Percentiles rank a stretch among this genome's conserved stretches.
These are phyloP conservation scores for Pseudozyma hubeiensis DNA, from an alignment of 1,284 basidiomycete species.

Conservation along the genomic window DNA sequence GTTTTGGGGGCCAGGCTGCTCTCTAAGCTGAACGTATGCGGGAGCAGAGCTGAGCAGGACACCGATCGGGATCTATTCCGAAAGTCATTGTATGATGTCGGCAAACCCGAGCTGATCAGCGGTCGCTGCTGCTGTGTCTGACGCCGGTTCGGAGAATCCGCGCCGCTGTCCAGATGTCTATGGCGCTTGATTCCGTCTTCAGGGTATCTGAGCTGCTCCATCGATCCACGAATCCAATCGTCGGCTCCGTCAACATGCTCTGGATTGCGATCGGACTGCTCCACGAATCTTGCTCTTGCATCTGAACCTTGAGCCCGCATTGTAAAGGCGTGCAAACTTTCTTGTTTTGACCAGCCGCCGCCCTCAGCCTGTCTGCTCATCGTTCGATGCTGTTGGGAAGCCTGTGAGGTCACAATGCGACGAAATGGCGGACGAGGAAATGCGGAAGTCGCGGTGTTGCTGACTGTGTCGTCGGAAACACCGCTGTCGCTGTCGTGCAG, in stretches of 20 bases:
- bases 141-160: background rate
- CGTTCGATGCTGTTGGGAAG: too few species aligned
- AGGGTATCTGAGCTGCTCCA: slow-evolving; percentile 16
- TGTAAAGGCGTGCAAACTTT: too few species aligned
- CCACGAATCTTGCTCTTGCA: too few species aligned
- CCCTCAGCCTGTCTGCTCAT: too few species aligned
- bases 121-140: slow-evolving; percentile 9
- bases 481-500: too few species aligned
- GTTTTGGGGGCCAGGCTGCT: background rate
- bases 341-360: too few species aligned
- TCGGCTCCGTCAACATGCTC: background rate
- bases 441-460: too few species aligned
- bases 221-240: slow-evolving; percentile 6
- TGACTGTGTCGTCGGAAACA: too few species aligned
- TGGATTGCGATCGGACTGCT: background rate
- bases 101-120: slow-evolving; percentile 10
- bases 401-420: too few species aligned
- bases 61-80: background rate
- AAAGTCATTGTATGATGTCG: slow-evolving; percentile 15
- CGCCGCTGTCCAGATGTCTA: background rate
- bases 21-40: background rate
- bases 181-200: background rate
- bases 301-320: too few species aligned
- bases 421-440: too few species aligned
- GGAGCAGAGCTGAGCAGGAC: background rate